These are phyloP conservation scores for Margaritispora aquatica DNA, from an alignment of 495 filamentous ascomycete species.

Conservation along the genomic window DNA sequence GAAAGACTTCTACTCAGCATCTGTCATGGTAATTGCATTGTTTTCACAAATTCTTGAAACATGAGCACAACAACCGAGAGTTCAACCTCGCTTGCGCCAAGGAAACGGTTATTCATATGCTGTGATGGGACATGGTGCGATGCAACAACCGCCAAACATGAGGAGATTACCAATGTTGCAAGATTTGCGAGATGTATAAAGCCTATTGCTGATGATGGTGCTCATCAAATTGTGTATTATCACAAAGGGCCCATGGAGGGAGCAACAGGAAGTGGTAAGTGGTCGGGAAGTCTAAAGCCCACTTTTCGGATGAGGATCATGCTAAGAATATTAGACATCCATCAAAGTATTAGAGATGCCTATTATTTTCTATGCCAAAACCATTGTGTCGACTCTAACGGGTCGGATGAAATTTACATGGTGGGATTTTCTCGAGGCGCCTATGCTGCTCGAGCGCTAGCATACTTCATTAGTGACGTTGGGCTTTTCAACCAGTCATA, in stretches of 20 bases:
- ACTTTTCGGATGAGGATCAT: background rate
- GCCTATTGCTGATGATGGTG: background rate
- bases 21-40: no score
- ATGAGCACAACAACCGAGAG: background rate
- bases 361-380: background rate
- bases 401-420: constrained; percentile 63
- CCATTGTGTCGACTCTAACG: background rate
- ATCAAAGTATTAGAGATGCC: background rate
- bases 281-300: background rate
- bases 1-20: no score
- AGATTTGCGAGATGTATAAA: constrained; percentile 33
- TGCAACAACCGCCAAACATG: constrained; percentile 22
- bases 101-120: constrained; percentile 25
- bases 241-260: background rate
- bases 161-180: constrained; percentile 40
- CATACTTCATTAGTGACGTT: constrained; percentile 52
- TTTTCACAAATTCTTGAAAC: background rate
- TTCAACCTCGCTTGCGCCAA: background rate
- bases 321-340: background rate
- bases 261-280: background rate
- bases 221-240: constrained; percentile 47
- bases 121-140: constrained; percentile 43
- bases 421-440: constrained; percentile 69
- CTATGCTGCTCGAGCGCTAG: constrained; percentile 60
- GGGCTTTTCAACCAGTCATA: constrained; percentile 57